Base-by-base conservation (phyloP, 1,284 basidiomycete species). In the Apiotrichum porosum region DNA sequence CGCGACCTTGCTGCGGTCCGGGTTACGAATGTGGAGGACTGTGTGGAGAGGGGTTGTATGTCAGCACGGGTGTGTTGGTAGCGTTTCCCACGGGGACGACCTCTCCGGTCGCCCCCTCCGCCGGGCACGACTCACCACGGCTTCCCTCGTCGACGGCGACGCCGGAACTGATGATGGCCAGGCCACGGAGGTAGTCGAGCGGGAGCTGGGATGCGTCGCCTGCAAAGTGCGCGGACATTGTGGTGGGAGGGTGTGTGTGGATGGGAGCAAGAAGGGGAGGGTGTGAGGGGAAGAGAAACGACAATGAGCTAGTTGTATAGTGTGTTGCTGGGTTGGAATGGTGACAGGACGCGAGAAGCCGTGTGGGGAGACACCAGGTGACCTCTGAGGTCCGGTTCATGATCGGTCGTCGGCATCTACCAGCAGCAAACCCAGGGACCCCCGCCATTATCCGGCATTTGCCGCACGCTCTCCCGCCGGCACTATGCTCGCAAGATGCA, bases 151-250 rank as follows among this genome's bases (percentile, higher is more conserved):
- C 86, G 44, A 91, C 75, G 14, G 77, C 73, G 42, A 91, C 72
- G 38, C 79, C 73, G 0, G 85, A 81, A 65, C 89, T 88, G 44
- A 83, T 60, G 3, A 77, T 76, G 52, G 80, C 81, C 19, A 92
- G 76, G 3, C 88, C 88, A 47, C 77, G 72, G 24, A 93, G 79
- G 3, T 86, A 83, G 62, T 91, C 85, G 42, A 82, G 64, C 18
- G 90, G 87, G 37, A 91, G 79, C 14, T 79, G 75, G 30, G 81
- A 74, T 4, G 86, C 76, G 3, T 78, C 69, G 69, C 88, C 86
- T 49, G 85, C 57, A 56, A 90, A 81, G 73, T 91, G 88, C 60
- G 49, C 46, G 31, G 49, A 42, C 53, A 55, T 55, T n/a, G 35
- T 42, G 36, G 21, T n/a, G 6, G 35, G n/a, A 19, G 34, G 13